Conservation (phyloP, 768 basidiomycete genomes). For the Suillus occidentalis region DNA sequence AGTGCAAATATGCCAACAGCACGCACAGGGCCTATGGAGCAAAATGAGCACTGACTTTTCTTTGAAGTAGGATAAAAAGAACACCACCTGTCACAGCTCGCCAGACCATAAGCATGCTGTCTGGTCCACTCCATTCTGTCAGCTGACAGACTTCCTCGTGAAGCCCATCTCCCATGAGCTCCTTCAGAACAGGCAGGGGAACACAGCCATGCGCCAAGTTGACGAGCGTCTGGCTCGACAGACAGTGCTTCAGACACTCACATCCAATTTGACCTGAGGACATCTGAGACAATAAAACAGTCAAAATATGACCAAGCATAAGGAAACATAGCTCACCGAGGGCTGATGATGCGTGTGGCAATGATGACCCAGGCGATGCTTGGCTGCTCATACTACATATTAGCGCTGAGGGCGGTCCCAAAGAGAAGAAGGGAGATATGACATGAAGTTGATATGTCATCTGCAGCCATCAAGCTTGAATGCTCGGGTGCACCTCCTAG, state of each 20-base stretch:
- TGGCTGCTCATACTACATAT: too few relatives aligned
- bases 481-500: too few relatives aligned
- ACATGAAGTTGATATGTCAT: too few relatives aligned
- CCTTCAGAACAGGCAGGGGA: conserved; percentile 39
- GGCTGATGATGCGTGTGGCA: too few relatives aligned
- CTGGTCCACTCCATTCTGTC: conserved; percentile 49
- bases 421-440: too few relatives aligned
- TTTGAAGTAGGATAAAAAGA: neutral
- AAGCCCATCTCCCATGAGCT: conserved; percentile 52
- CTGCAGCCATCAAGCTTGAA: too few relatives aligned
- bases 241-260: conserved; percentile 10
- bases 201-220: conserved; percentile 66
- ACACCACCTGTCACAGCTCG: conserved; percentile 36
- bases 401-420: too few relatives aligned
- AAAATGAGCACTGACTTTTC: neutral
- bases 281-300: too few relatives aligned
- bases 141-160: conserved; percentile 48
- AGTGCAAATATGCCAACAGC: neutral
- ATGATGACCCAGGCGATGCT: too few relatives aligned
- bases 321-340: too few relatives aligned
- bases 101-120: conserved; percentile 51
- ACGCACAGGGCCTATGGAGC: neutral
- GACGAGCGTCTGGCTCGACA: conserved; percentile 57
- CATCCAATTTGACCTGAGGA: too few relatives aligned
- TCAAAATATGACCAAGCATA: too few relatives aligned